A percentile compares a stretch with the other conserved stretches of the same genome.
These are phyloP conservation scores for Telfairia occidentalis DNA, from an alignment of 331 rosid species.

Conservation along the genomic window DNA sequence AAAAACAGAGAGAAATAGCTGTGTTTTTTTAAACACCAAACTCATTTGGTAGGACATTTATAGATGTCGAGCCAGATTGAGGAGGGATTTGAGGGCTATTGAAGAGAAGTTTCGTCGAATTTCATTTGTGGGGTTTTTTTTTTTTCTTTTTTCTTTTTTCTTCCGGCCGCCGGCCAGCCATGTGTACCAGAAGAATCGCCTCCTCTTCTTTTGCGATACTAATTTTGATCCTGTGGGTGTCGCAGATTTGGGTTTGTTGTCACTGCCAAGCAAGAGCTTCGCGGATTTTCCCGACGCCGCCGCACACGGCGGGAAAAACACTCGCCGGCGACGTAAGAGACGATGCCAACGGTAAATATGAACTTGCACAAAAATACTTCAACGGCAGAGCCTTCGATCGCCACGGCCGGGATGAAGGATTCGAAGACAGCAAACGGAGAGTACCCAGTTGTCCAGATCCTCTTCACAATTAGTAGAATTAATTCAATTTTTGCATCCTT, in stretches of 20 bases:
- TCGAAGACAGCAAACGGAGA: constrained; percentile 55
- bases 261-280: not conserved
- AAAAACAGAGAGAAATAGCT: not conserved
- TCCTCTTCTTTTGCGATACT: not conserved
- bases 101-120: not conserved
- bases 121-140: too few species aligned
- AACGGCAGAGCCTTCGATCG: constrained; percentile 22
- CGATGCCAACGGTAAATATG: constrained; percentile 13
- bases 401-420: constrained; percentile 24
- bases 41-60: not conserved
- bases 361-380: constrained; percentile 45
- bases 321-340: not conserved
- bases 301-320: not conserved
- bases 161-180: not conserved
- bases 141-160: not conserved
- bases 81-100: not conserved
- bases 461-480: constrained; percentile 64
- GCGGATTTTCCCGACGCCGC: not conserved
- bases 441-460: constrained; percentile 99
- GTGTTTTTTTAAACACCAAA: not conserved
- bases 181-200: constrained; percentile 2
- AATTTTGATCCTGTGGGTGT: not conserved
- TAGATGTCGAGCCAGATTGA: not conserved
- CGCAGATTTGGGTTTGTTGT: constrained; percentile 8
- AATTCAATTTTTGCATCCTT: constrained; percentile 15